phyloP scores from a whole-genome alignment of 345 rosid genomes.

The Boechera stricta region DNA sequence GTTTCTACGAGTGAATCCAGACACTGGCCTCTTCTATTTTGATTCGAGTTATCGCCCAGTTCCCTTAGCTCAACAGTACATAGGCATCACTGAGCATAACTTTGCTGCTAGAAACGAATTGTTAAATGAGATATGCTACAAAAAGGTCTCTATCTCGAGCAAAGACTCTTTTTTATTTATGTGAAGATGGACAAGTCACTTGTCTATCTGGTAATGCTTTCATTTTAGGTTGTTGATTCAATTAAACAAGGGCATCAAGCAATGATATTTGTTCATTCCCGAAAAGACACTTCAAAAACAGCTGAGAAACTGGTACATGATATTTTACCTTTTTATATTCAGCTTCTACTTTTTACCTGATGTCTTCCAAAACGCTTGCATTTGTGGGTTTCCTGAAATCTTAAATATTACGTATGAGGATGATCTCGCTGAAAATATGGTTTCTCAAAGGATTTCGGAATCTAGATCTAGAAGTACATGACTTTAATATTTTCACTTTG shows the following conservation, averaged over 20 bases:
- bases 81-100: constrained; percentile 94
- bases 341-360: constrained; percentile 14
- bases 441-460: constrained; percentile 18
- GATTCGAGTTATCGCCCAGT: constrained; percentile 99
- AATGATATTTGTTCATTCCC: constrained; percentile 97
- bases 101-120: constrained; percentile 80
- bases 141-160: constrained; percentile 62
- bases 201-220: constrained; percentile 33
- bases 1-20: constrained; percentile 90
- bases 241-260: constrained; percentile 92
- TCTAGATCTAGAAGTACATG: constrained; percentile 23
- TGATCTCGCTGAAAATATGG: constrained; percentile 21
- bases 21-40: constrained; percentile 90
- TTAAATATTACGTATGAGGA: constrained; percentile 15
- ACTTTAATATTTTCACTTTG: constrained; percentile 39
- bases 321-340: constrained; percentile 24
- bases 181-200: constrained; percentile 36
- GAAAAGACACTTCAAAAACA: constrained; percentile 97
- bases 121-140: constrained; percentile 92
- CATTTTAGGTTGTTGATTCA: constrained; percentile 80
- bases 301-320: constrained; percentile 80
- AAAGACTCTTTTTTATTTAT: constrained; percentile 19
- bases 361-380: constrained; percentile 23
- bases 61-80: constrained; percentile 97
- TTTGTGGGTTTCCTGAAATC: constrained; percentile 29